Evolutionary conservation across 2,329 filamentous ascomycete genomes (phyloP).

Genomic region (Ophiostoma australiae): DNA sequence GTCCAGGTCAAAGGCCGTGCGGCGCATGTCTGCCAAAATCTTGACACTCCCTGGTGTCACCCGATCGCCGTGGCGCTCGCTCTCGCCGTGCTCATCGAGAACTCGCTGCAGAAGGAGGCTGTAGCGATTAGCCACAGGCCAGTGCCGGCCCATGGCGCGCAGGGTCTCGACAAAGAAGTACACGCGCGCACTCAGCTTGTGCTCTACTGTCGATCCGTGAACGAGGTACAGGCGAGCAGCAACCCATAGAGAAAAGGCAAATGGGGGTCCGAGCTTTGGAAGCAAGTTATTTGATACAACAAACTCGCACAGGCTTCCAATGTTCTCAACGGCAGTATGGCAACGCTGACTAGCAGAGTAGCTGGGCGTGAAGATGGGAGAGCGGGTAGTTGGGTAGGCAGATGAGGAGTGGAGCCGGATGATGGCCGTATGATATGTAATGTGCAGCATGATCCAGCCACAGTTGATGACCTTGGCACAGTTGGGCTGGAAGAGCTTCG

Average conservation of each 20-base stretch:
- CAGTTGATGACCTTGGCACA: constrained; percentile 68
- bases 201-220: constrained; percentile 83
- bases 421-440: constrained; percentile 82
- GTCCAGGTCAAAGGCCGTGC: constrained; percentile 85
- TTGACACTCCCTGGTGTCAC: constrained; percentile 77
- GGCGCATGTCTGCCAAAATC: constrained; percentile 85
- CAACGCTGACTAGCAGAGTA: constrained; percentile 81
- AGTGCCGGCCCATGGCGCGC: constrained; percentile 72
- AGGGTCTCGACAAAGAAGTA: constrained; percentile 77
- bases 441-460: constrained; percentile 86
- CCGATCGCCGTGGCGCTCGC: constrained; percentile 66
- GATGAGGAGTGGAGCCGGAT: constrained; percentile 89
- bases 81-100: constrained; percentile 78
- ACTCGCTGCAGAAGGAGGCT: constrained; percentile 74
- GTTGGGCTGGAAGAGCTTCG: constrained; percentile 66
- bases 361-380: constrained; percentile 82
- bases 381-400: constrained; percentile 84
- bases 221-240: constrained; percentile 81
- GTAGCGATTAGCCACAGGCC: constrained; percentile 82
- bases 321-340: constrained; percentile 75
- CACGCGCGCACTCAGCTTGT: constrained; percentile 74
- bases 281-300: constrained; percentile 71
- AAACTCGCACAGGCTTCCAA: constrained; percentile 71
- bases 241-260: constrained; percentile 90
- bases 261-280: constrained; percentile 77